Conservation (phyloP, 148 eudicot species). For the Camellia japonica region DNA sequence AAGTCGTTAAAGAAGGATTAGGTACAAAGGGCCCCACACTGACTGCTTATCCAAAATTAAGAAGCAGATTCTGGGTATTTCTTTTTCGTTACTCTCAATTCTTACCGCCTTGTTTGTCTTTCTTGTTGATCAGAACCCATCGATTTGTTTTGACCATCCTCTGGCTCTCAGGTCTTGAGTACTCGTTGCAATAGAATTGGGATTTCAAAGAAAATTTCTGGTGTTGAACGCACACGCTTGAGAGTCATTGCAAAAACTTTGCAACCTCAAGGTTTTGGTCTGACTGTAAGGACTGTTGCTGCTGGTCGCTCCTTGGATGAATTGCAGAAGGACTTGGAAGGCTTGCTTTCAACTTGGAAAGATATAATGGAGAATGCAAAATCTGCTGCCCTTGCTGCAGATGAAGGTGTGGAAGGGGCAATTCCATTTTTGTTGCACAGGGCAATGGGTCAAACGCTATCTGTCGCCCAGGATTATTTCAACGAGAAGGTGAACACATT, state of each 20-base stretch:
- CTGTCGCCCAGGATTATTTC: constrained; percentile 92
- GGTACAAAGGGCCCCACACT: constrained; percentile 83
- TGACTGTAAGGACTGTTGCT: constrained; percentile 88
- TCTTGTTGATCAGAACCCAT: constrained; percentile 3
- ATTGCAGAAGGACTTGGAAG: constrained; percentile 79
- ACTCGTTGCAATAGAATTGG: constrained; percentile 64
- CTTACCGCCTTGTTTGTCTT: neutral
- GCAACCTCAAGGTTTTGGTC: constrained; percentile 86
- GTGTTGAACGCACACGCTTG: constrained; percentile 81
- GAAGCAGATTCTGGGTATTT: constrained; percentile 95
- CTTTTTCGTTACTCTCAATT: constrained; percentile 8
- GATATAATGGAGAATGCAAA: constrained; percentile 81
- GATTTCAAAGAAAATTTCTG: constrained; percentile 77
- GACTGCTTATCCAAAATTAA: constrained; percentile 85
- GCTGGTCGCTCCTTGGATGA: constrained; percentile 79
- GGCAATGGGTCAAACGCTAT: constrained; percentile 93
- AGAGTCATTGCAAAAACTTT: constrained; percentile 77
- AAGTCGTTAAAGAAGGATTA: constrained; percentile 92
- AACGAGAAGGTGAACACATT: constrained; percentile 59
- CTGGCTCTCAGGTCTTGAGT: constrained; percentile 50
- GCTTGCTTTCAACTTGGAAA: constrained; percentile 89
- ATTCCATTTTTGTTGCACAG: constrained; percentile 80
- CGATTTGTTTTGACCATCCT: constrained; percentile 4
- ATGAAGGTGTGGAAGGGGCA: constrained; percentile 91
- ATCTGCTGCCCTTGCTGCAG: constrained; percentile 96